phyloP scores from a whole-genome alignment of 371 early-diverging fungal genomes.

The Zychaea mexicana region DNA sequence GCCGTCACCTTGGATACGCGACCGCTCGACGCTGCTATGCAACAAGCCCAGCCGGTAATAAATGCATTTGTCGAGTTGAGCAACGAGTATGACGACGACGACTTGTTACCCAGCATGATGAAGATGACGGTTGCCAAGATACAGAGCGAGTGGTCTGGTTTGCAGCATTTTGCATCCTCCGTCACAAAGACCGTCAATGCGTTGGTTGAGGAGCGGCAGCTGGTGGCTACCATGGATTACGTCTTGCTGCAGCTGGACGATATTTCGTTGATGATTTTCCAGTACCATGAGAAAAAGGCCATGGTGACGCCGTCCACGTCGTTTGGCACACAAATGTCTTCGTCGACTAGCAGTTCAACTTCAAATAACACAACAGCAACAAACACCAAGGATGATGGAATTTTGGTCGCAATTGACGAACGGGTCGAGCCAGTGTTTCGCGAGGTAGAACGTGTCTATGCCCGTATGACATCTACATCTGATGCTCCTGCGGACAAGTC shows the following conservation, averaged over 20 bases:
- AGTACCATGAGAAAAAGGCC: constrained; percentile 42
- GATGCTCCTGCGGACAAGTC: constrained; percentile 31
- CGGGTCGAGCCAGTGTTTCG: constrained; percentile 54
- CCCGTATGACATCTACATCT: constrained; percentile 41
- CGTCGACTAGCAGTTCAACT: constrained; percentile 1
- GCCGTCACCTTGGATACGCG: constrained; percentile 3
- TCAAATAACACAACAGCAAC: not conserved
- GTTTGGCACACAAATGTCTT: not conserved
- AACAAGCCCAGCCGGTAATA: constrained; percentile 24
- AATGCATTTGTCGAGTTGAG: constrained; percentile 15
- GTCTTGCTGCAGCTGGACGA: constrained; percentile 39
- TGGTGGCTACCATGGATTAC: constrained; percentile 26
- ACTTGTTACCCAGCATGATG: constrained; percentile 12
- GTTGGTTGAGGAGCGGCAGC: constrained; percentile 18
- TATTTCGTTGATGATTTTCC: constrained; percentile 43
- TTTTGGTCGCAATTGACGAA: constrained; percentile 55
- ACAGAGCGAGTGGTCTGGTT: constrained; percentile 52
- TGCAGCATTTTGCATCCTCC: constrained; percentile 42
- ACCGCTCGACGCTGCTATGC: constrained; percentile 20
- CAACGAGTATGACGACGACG: constrained; percentile 26
- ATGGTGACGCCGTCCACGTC: constrained; percentile 1
- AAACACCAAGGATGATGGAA: constrained; percentile 35
- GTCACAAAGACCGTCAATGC: constrained; percentile 27
- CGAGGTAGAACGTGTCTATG: constrained; percentile 55
- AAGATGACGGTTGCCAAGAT: constrained; percentile 35